These are phyloP conservation scores for Tylopilus intermedius DNA, from an alignment of 768 basidiomycete species.

Conservation along the genomic window DNA sequence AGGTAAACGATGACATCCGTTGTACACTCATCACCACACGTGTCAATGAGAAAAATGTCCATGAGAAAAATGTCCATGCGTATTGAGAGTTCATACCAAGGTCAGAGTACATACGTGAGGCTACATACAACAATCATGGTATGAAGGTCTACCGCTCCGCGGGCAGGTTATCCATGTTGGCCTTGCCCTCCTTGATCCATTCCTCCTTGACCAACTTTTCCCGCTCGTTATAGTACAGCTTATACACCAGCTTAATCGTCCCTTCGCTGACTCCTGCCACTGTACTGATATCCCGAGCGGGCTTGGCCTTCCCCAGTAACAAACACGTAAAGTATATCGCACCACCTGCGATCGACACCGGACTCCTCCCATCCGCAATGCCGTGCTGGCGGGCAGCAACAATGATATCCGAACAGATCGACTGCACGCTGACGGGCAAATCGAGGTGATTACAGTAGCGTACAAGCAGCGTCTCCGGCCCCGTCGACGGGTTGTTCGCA, in stretches of 20 bases:
- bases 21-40: too few relatives aligned
- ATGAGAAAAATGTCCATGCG: not conserved
- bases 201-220: constrained; percentile 80
- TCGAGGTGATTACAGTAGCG: constrained; percentile 93
- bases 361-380: constrained; percentile 89
- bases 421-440: constrained; percentile 75
- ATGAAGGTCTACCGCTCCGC: constrained; percentile 22
- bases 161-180: constrained; percentile 35
- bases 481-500: constrained; percentile 43
- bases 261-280: constrained; percentile 95
- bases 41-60: not conserved
- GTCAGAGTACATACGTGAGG: constrained; percentile 10
- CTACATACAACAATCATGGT: constrained; percentile 19
- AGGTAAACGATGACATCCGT: constrained; percentile 20
- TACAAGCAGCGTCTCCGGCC: constrained; percentile 83
- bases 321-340: constrained; percentile 92
- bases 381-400: constrained; percentile 74
- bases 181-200: constrained; percentile 80
- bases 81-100: constrained; percentile 9
- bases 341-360: constrained; percentile 97
- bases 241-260: constrained; percentile 88
- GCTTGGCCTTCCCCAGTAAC: constrained; percentile 69
- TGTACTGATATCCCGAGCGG: constrained; percentile 77
- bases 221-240: constrained; percentile 66
- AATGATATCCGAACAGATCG: constrained; percentile 80